A percentile compares a stretch with the other conserved stretches of the same genome.
Evolutionary conservation across 83 land plant species (phyloP).

Genomic region (Thuja plicata): DNA sequence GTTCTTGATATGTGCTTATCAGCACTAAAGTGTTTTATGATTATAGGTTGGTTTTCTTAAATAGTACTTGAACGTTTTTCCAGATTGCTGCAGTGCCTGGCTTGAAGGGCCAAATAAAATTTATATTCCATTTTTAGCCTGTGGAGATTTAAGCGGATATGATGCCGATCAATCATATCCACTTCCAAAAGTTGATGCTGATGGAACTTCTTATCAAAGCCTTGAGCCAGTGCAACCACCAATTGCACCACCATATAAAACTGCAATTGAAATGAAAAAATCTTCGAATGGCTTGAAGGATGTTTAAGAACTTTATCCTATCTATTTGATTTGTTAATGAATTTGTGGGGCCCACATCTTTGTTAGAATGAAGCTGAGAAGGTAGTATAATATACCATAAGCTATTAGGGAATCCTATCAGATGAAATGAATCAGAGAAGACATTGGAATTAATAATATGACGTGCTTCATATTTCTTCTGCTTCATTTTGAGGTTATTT

Average conservation of each 20-base stretch:
- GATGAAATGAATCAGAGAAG: background rate
- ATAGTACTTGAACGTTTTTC: background rate
- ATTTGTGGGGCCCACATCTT: too few relatives aligned
- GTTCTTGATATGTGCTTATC: background rate
- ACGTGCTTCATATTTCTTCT: too few relatives aligned
- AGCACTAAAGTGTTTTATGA: background rate
- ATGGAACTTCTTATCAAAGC: constrained; percentile 60
- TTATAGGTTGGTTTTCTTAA: background rate
- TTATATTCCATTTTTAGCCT: constrained; percentile 95
- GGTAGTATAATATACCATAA: too few relatives aligned
- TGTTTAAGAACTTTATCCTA: background rate
- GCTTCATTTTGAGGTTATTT: too few relatives aligned
- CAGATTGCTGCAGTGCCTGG: constrained; percentile 98
- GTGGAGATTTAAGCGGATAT: constrained; percentile 95
- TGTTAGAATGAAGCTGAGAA: background rate
- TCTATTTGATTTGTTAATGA: background rate
- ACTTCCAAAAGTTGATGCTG: constrained; percentile 51
- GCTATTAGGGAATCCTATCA: background rate
- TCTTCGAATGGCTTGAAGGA: constrained; percentile 40
- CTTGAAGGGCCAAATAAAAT: constrained; percentile 93
- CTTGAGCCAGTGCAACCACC: constrained; percentile 98
- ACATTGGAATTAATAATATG: background rate
- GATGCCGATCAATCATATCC: constrained; percentile 99
- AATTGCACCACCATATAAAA: constrained; percentile 96
- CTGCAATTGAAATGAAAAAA: constrained; percentile 86